Conservation (phyloP, 805 yeast genomes). For the Suhomyces sp. region DNA sequence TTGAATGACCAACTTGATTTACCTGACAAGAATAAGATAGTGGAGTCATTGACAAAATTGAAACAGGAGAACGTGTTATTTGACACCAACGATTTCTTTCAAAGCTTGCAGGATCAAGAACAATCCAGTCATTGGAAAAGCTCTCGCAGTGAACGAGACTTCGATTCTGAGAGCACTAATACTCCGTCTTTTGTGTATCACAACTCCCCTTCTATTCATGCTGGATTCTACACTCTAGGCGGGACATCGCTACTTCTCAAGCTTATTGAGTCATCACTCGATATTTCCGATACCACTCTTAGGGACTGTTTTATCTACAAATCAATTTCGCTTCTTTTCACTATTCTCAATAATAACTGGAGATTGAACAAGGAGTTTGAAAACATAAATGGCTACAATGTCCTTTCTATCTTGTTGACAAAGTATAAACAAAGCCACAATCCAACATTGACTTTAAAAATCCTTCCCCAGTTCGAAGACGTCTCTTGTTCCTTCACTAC, state of each 20-base stretch:
- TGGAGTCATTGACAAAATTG: slow-evolving; percentile 14
- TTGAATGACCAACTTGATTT: slow-evolving; percentile 1
- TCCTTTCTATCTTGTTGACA: slow-evolving; percentile 52
- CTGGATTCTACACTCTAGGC: slow-evolving; percentile 45
- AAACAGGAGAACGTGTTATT: slow-evolving; percentile 19
- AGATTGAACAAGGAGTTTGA: slow-evolving; percentile 57
- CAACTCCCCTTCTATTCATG: slow-evolving; percentile 24
- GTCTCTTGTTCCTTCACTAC: not conserved
- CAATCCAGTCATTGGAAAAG: not conserved
- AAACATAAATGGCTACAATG: slow-evolving; percentile 56
- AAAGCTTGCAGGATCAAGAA: slow-evolving; percentile 6
- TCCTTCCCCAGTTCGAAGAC: not conserved
- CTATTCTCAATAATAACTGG: slow-evolving; percentile 46
- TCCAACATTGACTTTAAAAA: slow-evolving; percentile 5
- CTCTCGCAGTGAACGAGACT: not conserved
- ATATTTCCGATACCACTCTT: slow-evolving; percentile 13
- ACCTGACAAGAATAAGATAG: slow-evolving; percentile 14
- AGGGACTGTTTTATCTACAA: slow-evolving; percentile 25
- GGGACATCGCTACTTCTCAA: slow-evolving; percentile 48
- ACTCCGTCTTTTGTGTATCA: slow-evolving; percentile 16
- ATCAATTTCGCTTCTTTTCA: slow-evolving; percentile 41
- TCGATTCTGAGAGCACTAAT: not conserved
- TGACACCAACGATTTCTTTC: slow-evolving; percentile 10
- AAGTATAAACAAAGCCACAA: slow-evolving; percentile 36
- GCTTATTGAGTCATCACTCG: slow-evolving; percentile 43